A percentile compares a stretch with the other conserved stretches of the same genome.
phyloP scores from a whole-genome alignment of 805 yeast species.

The Candida dajiaensis region DNA sequence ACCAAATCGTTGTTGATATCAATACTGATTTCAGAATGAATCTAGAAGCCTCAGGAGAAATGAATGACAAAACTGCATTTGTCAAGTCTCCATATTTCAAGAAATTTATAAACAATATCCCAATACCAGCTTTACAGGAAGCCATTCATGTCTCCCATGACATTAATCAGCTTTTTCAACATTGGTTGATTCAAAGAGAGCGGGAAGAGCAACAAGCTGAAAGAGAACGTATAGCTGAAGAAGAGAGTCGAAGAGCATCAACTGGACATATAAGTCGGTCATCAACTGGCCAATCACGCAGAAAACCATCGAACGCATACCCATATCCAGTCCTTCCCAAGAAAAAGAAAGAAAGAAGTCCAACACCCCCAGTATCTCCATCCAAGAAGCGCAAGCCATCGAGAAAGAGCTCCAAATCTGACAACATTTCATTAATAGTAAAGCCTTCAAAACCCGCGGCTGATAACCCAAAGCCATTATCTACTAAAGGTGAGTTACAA shows the following conservation, averaged over 20 bases:
- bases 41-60: slow-evolving; percentile 4
- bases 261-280: not conserved
- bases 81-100: slow-evolving; percentile 1
- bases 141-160: slow-evolving; percentile 3
- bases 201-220: not conserved
- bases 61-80: not conserved
- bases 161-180: slow-evolving; percentile 6
- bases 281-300: not conserved
- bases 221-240: slow-evolving; percentile 2
- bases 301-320: not conserved
- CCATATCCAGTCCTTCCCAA: not conserved
- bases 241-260: not conserved
- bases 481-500: slow-evolving; percentile 8
- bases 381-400: not conserved
- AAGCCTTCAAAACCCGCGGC: slow-evolving; percentile 17
- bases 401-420: not conserved
- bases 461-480: not conserved
- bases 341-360: not conserved
- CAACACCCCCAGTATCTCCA: not conserved
- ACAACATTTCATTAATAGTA: slow-evolving; percentile 13
- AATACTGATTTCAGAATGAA: slow-evolving; percentile 13
- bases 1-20: slow-evolving; percentile 14
- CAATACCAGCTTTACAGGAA: slow-evolving; percentile 5
- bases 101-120: slow-evolving; percentile 9
- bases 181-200: slow-evolving; percentile 8